phyloP scores from a whole-genome alignment of 1,284 basidiomycete genomes.

The Leccinum fallax region DNA sequence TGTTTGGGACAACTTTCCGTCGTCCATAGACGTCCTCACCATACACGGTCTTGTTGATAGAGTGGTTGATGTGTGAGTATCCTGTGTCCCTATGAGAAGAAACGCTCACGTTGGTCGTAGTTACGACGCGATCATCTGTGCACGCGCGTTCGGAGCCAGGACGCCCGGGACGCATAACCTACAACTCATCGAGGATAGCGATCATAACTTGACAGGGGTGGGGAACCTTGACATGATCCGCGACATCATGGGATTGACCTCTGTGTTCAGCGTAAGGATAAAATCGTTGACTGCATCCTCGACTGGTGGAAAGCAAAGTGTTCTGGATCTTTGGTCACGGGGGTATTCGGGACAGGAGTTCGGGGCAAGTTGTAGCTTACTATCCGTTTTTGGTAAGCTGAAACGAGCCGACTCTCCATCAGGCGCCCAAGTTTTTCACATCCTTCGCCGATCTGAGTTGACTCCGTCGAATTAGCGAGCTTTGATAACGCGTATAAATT shows the following conservation, averaged over 20 bases:
- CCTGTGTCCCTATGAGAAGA: not conserved
- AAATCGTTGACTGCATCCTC: constrained; percentile 61
- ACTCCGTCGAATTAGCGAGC: too few species aligned
- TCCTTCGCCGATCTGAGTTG: too few species aligned
- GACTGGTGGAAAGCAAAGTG: constrained; percentile 58
- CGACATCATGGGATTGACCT: too few species aligned
- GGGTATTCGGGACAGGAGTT: constrained; percentile 58
- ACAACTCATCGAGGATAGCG: constrained; percentile 62
- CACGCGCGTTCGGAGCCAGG: constrained; percentile 57
- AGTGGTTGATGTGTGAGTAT: constrained; percentile 65
- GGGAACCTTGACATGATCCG: too few species aligned
- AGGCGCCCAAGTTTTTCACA: too few species aligned
- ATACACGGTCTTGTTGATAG: constrained; percentile 68
- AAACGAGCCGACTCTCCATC: not conserved
- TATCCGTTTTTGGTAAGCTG: not conserved
- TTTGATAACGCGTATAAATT: too few species aligned
- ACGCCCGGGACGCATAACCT: constrained; percentile 66
- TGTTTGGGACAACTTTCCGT: constrained; percentile 67
- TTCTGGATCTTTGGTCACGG: constrained; percentile 49
- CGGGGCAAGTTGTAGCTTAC: constrained; percentile 46
- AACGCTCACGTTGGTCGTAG: constrained; percentile 38
- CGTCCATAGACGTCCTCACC: constrained; percentile 59
- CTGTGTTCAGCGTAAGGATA: constrained; percentile 49
- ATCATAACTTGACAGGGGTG: too few species aligned
- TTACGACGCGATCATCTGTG: constrained; percentile 71